Evolutionary conservation across 1,284 basidiomycete genomes (phyloP).

Genomic region (Tilletia setariae): DNA sequence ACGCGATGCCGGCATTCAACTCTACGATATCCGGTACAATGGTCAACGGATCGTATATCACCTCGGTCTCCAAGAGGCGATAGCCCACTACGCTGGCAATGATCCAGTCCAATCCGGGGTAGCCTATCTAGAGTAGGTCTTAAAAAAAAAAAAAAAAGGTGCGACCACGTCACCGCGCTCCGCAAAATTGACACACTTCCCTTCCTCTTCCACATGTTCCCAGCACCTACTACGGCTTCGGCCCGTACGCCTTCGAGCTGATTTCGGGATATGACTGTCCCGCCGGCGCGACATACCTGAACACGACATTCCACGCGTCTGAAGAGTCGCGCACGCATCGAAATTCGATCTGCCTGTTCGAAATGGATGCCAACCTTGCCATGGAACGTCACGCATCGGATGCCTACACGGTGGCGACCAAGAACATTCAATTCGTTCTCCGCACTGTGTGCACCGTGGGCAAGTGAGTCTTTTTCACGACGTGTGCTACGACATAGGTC

Average conservation of each 20-base stretch:
- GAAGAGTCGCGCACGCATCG: conserved; percentile 58
- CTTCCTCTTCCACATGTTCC: too few relatives aligned
- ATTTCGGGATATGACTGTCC: conserved; percentile 68
- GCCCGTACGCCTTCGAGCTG: conserved; percentile 62
- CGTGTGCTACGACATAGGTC: too few relatives aligned
- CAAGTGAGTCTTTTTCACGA: neutral
- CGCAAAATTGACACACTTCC: too few relatives aligned
- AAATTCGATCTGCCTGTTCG: conserved; percentile 66
- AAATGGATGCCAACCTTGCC: conserved; percentile 63
- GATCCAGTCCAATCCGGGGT: conserved; percentile 67
- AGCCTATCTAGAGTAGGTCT: conserved; percentile 66
- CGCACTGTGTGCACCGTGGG: conserved; percentile 64
- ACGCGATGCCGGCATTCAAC: conserved; percentile 65
- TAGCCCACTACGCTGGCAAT: conserved; percentile 58
- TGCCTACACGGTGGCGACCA: conserved; percentile 53
- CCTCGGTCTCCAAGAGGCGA: conserved; percentile 55
- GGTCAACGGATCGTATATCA: conserved; percentile 67
- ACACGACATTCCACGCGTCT: conserved; percentile 61
- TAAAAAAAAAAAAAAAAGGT: too few relatives aligned
- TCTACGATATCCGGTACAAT: conserved; percentile 67
- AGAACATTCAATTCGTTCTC: conserved; percentile 60
- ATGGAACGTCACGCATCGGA: conserved; percentile 64
- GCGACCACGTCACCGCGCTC: too few relatives aligned
- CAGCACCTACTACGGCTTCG: conserved; percentile 44
- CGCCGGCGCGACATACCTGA: conserved; percentile 63